phyloP scores from a whole-genome alignment of 1,284 basidiomycete species.

The Marasmius sp. region DNA sequence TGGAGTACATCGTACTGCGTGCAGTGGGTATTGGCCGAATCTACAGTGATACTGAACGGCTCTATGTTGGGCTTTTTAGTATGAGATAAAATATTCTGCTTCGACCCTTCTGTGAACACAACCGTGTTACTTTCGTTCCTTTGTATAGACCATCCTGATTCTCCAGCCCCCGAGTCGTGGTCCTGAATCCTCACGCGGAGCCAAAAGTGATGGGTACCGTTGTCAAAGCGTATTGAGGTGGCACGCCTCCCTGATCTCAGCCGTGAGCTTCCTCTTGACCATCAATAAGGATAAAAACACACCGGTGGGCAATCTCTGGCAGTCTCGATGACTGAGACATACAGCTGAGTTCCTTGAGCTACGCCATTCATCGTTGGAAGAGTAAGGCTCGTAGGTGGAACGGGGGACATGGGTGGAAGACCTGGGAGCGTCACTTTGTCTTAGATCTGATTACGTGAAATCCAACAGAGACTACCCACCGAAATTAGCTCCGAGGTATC shows the following conservation, averaged over 20 bases:
- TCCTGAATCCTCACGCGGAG: not conserved
- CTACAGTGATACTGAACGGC: too few species aligned
- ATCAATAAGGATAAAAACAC: not conserved
- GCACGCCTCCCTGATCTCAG: not conserved
- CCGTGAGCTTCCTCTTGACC: not conserved
- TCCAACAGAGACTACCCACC: constrained; percentile 6
- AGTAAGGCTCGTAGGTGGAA: constrained; percentile 16
- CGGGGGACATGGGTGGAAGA: constrained; percentile 2
- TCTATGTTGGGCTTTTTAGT: too few species aligned
- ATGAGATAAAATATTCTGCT: too few species aligned
- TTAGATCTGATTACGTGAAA: not conserved
- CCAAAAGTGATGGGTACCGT: not conserved
- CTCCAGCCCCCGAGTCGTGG: too few species aligned
- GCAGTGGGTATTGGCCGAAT: too few species aligned
- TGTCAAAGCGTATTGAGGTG: not conserved
- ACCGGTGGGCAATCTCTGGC: constrained; percentile 22
- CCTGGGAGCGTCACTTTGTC: not conserved
- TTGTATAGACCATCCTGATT: too few species aligned
- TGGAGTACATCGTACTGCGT: too few species aligned
- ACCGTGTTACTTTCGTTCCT: too few species aligned
- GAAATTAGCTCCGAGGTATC: constrained; percentile 18
- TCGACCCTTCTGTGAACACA: too few species aligned
- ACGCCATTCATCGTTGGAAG: constrained; percentile 10
- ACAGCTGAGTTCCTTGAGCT: constrained; percentile 10
- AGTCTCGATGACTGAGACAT: constrained; percentile 20